phyloP scores from a whole-genome alignment of 257 asterid genomes.

The Solanum etuberosum region DNA sequence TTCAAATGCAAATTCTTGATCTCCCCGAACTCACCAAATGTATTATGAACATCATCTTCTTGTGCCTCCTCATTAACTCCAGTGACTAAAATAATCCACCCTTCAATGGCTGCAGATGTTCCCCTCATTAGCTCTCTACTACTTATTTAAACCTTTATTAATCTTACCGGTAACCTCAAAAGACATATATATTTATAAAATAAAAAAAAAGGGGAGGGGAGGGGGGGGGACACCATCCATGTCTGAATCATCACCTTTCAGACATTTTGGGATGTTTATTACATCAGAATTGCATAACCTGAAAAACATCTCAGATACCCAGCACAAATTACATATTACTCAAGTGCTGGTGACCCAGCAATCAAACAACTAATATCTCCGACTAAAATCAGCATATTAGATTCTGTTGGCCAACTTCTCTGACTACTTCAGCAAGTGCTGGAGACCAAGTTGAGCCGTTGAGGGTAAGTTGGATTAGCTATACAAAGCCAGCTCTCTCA shows the following conservation, averaged over 20 bases:
- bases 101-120: constrained; percentile 80
- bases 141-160: neutral
- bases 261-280: neutral
- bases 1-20: constrained; percentile 91
- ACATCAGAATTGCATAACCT: neutral
- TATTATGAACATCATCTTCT: constrained; percentile 76
- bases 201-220: no score
- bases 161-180: neutral
- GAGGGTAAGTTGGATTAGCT: neutral
- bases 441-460: neutral
- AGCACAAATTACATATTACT: neutral
- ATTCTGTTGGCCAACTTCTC: neutral
- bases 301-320: neutral
- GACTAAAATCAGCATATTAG: neutral
- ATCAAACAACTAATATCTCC: neutral
- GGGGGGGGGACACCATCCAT: neutral
- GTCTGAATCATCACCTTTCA: neutral
- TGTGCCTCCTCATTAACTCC: constrained; percentile 98
- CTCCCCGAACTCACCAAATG: constrained; percentile 85
- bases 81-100: constrained; percentile 93
- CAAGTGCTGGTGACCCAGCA: neutral
- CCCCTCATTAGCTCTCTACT: constrained; percentile 8
- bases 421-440: neutral
- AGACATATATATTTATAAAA: neutral
- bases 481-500: neutral